These are phyloP conservation scores for Penicillium psychrofluorescens DNA, from an alignment of 495 filamentous ascomycete species.

Conservation along the genomic window DNA sequence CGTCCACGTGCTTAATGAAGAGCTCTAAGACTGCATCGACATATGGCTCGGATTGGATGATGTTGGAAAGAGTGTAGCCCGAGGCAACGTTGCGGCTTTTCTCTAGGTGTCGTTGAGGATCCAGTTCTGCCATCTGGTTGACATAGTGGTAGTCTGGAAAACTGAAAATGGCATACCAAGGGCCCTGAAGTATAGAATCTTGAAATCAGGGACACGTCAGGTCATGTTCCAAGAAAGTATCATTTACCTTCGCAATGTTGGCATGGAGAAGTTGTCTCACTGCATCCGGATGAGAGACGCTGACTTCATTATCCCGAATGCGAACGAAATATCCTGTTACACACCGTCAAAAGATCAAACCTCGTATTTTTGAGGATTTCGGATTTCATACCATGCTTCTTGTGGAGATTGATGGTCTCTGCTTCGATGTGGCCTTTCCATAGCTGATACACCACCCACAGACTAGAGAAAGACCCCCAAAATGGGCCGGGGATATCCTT, in stretches of 20 bases:
- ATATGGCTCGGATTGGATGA: slow-evolving; percentile 31
- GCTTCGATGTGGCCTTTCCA: slow-evolving; percentile 32
- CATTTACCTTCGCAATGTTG: slow-evolving; percentile 17
- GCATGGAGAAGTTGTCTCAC: slow-evolving; percentile 25
- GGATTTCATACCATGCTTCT: slow-evolving; percentile 28
- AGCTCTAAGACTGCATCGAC: slow-evolving; percentile 28
- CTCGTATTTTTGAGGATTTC: no score
- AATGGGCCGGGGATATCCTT: slow-evolving; percentile 34
- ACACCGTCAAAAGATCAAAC: background rate
- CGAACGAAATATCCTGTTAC: slow-evolving; percentile 37
- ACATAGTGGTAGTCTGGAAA: slow-evolving; percentile 33
- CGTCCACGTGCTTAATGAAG: slow-evolving; percentile 22
- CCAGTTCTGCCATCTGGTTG: slow-evolving; percentile 37
- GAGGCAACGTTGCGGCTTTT: slow-evolving; percentile 27
- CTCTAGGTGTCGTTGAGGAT: slow-evolving; percentile 24
- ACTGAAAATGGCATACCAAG: slow-evolving; percentile 24
- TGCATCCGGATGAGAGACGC: slow-evolving; percentile 37
- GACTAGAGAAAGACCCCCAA: slow-evolving; percentile 28
- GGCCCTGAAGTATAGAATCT: slow-evolving; percentile 10
- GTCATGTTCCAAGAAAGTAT: no score
- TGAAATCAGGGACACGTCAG: background rate
- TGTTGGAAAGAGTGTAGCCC: slow-evolving; percentile 31
- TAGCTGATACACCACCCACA: slow-evolving; percentile 34
- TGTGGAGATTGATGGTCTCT: slow-evolving; percentile 27
- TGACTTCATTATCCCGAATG: slow-evolving; percentile 42